A percentile compares a stretch with the other conserved stretches of the same genome.
Evolutionary conservation across 2,329 filamentous ascomycete genomes (phyloP).

Genomic region (Beauveria caledonica): DNA sequence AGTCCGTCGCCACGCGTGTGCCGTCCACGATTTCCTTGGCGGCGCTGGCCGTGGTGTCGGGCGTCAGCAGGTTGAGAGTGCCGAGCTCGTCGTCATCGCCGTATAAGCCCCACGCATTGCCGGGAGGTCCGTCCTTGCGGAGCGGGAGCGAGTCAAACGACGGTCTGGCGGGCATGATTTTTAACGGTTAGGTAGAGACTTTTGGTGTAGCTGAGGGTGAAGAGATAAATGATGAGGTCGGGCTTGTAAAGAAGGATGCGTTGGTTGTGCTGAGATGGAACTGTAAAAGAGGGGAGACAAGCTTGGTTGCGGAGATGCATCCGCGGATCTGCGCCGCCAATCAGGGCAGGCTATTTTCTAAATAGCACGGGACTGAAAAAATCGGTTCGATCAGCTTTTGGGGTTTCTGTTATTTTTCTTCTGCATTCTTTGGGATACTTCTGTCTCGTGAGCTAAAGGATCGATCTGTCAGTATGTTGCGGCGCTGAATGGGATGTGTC

Average conservation of each 20-base stretch:
- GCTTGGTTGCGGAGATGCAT: background rate
- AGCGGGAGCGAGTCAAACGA: conserved; percentile 41
- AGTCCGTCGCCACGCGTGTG: conserved; percentile 25
- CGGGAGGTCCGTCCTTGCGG: conserved; percentile 37
- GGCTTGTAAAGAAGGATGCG: background rate
- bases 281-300: background rate
- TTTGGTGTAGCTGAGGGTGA: background rate
- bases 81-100: conserved; percentile 43
- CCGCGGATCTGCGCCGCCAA: background rate
- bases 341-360: background rate
- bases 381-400: too few species aligned
- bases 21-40: conserved; percentile 24
- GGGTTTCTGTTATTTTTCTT: too few species aligned
- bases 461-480: too few species aligned
- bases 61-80: conserved; percentile 45
- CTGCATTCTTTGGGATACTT: too few species aligned
- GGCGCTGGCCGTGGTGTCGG: conserved; percentile 18
- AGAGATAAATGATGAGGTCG: background rate
- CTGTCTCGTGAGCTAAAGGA: too few species aligned
- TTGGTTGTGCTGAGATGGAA: background rate
- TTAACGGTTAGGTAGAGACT: too few species aligned
- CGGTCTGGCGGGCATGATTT: conserved; percentile 13
- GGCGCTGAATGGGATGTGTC: too few species aligned
- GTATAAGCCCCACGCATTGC: conserved; percentile 50
- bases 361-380: too few species aligned